A percentile compares a stretch with the other conserved stretches of the same genome.
Conservation (phyloP, 768 basidiomycete genomes). For the Pleurotus eryngii region DNA sequence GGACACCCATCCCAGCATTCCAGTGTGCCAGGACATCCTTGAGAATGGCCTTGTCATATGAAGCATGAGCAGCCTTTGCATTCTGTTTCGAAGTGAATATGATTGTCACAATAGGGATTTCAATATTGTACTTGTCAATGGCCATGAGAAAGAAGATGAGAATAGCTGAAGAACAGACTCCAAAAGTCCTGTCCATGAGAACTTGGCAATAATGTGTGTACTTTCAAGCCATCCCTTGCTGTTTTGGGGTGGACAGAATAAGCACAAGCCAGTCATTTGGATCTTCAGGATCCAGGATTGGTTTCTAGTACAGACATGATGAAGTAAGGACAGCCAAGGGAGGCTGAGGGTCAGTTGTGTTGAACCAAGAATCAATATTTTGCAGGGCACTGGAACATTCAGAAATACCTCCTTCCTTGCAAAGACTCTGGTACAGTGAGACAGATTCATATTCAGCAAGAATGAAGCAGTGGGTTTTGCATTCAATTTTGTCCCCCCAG, state of each 20-base stretch:
- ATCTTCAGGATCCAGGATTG: too few relatives aligned
- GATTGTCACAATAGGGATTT: constrained; percentile 2
- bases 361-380: too few relatives aligned
- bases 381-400: too few relatives aligned
- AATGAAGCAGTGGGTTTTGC: too few relatives aligned
- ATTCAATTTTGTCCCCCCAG: too few relatives aligned
- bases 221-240: constrained; percentile 5
- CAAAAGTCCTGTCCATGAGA: constrained; percentile 12
- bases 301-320: too few relatives aligned
- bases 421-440: too few relatives aligned
- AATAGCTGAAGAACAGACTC: constrained; percentile 9
- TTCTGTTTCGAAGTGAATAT: constrained; percentile 5
- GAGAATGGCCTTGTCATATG: constrained; percentile 1
- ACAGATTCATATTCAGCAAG: too few relatives aligned
- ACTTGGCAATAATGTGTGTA: constrained; percentile 10
- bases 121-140: constrained; percentile 7
- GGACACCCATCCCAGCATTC: constrained; percentile 3
- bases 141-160: constrained; percentile 11
- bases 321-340: too few relatives aligned
- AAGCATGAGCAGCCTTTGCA: constrained; percentile 8
- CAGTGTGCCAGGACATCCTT: not conserved
- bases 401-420: too few relatives aligned
- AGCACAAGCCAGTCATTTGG: too few relatives aligned
- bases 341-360: too few relatives aligned
- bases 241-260: not conserved